Evolutionary conservation across 352 stramenopile genomes (phyloP).

Genomic region (Pythium brassicae): DNA sequence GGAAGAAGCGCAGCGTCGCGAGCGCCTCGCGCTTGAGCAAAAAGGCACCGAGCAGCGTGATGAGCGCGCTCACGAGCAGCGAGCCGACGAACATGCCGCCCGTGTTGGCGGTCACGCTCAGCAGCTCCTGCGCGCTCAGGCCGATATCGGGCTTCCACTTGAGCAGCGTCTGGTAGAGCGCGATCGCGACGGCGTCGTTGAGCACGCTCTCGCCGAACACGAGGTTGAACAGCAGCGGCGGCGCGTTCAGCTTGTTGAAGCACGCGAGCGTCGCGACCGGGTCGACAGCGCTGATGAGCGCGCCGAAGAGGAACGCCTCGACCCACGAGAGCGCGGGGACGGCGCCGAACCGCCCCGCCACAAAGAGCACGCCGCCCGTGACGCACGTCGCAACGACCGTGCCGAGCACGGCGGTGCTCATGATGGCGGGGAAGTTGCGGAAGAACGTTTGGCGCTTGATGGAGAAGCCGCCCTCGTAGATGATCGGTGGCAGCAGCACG

Average conservation of each 20-base stretch:
- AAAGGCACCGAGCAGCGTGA: constrained; percentile 73
- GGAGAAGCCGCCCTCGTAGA: constrained; percentile 85
- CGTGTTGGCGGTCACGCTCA: constrained; percentile 63
- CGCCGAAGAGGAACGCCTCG: constrained; percentile 90
- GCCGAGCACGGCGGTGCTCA: constrained; percentile 77
- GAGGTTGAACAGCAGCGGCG: constrained; percentile 92
- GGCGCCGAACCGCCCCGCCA: constrained; percentile 49
- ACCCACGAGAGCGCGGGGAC: constrained; percentile 84
- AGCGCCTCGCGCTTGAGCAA: constrained; percentile 75
- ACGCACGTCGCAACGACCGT: constrained; percentile 76
- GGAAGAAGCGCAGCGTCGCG: constrained; percentile 68
- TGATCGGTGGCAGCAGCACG: constrained; percentile 81
- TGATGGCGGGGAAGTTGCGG: constrained; percentile 82
- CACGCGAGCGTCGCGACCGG: constrained; percentile 90
- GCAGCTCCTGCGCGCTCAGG: constrained; percentile 54
- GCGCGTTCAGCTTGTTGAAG: constrained; percentile 88
- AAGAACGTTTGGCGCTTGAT: constrained; percentile 85
- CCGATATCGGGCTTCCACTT: constrained; percentile 83
- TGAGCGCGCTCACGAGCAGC: constrained; percentile 56
- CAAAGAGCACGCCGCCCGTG: constrained; percentile 68
- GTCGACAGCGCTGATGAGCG: constrained; percentile 92
- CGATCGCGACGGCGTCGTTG: constrained; percentile 93
- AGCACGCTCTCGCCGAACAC: constrained; percentile 94
- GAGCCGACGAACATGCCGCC: constrained; percentile 78
- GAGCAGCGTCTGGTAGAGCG: constrained; percentile 90